These are phyloP conservation scores for Gossypium schwendimanii DNA, from an alignment of 441 rosid genomes.

Conservation along the genomic window DNA sequence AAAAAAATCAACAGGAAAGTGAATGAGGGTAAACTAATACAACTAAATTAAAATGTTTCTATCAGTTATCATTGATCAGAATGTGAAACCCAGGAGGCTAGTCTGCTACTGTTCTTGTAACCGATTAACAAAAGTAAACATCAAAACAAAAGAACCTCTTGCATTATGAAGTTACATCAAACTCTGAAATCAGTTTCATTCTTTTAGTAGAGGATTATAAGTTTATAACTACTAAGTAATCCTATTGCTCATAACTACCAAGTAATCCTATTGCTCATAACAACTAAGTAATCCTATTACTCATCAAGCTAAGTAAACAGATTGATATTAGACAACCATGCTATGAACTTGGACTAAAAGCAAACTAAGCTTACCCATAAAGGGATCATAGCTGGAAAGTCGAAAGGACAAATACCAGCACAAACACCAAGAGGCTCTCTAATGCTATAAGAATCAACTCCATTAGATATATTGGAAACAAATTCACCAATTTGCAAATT, in stretches of 20 bases:
- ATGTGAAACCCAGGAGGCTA: background rate
- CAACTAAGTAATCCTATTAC: constrained; percentile 12
- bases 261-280: background rate
- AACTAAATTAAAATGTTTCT: background rate
- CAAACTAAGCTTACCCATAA: constrained; percentile 58
- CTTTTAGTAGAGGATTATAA: background rate
- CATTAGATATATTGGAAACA: constrained; percentile 74
- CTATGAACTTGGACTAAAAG: background rate
- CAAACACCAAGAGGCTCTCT: constrained; percentile 95
- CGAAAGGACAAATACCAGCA: constrained; percentile 93
- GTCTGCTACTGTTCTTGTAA: background rate
- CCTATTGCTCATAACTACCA: background rate
- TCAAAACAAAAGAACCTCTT: background rate
- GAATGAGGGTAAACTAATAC: background rate
- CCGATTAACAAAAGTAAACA: background rate
- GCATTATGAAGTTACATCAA: background rate
- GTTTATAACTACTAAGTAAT: constrained; percentile 12
- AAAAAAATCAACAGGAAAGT: background rate
- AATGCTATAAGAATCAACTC: constrained; percentile 79
- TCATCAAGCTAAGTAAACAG: background rate
- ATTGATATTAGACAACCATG: background rate
- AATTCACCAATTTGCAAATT: constrained; percentile 86
- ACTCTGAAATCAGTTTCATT: background rate
- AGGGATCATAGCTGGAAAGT: constrained; percentile 98
- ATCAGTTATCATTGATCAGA: background rate